Base-by-base conservation (phyloP, 2,329 filamentous ascomycete genomes). In the Penicillium sp. region DNA sequence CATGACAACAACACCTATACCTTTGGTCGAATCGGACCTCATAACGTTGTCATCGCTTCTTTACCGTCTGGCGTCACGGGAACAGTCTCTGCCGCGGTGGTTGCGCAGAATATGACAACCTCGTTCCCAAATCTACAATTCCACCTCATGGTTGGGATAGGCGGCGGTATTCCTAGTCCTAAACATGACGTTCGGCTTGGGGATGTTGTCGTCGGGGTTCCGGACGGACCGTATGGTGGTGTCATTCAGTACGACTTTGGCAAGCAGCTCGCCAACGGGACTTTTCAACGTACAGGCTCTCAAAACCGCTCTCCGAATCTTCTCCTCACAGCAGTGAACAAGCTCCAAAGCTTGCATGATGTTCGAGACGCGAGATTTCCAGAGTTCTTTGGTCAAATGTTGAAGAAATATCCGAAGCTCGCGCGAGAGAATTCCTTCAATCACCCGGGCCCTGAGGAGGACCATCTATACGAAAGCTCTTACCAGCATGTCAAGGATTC, bases 91-190 rank as follows among this genome's bases (percentile, higher is more conserved):
- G 46, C 26, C 11, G 46, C 46, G 14, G 56, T 20, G 2, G 65
- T 67, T 1, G 55, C 60, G 14, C 58, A 56, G 2, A 60, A 69
- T 35, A 62, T 72, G 62, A 26, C 50, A 24, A 45, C 60, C 1
- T 65, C 60, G 5, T 72, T 71, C 30, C 56, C 64, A 1, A 28
- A 30, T 1, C 58, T 71, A 18, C 57, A 56, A 2, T 59, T 64
- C 14, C 51, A 61, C 7, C 55, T 71, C 48, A 63, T 71, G 60
- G 66, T 71, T 1, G 69, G 68, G 0, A 65, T 70, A 42, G 68
- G 66, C 1, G 68, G 66, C 16, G 68, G 67, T 5, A 64, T 66
- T 1, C 68, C 68, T 2, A 57, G 56, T 11, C 9, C 5, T 5
- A 12, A 49, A 5, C 12, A n/a, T 8, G 46, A 47, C 20, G 30